Percentiles rank a stretch among this genome's conserved stretches.
These are phyloP conservation scores for Hanseniaspora gamundiae DNA, from an alignment of 1,139 yeast genomes.

Conservation along the genomic window DNA sequence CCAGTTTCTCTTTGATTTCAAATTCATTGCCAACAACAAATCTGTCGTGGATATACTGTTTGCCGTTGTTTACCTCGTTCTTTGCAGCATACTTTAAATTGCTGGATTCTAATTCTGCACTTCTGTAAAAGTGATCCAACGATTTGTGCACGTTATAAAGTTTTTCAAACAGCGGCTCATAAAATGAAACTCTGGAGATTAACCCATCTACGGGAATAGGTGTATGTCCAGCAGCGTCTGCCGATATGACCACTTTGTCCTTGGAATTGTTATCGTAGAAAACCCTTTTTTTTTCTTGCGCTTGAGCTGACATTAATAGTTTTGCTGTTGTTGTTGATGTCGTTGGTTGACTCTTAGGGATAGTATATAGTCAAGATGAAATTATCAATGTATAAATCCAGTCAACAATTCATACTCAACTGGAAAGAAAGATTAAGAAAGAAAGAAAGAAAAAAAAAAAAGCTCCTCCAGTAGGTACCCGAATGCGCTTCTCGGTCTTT, in stretches of 20 bases:
- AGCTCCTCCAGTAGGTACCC: no score
- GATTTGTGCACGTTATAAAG: not conserved
- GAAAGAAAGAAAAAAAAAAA: not conserved
- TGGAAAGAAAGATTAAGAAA: no score
- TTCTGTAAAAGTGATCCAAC: not conserved
- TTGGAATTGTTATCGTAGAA: not conserved
- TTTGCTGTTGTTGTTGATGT: no score
- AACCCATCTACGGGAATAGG: not conserved
- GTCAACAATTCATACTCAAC: no score
- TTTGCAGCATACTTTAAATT: not conserved
- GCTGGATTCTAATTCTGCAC: not conserved
- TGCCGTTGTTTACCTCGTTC: not conserved
- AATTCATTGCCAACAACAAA: conserved; percentile 5
- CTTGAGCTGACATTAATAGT: not conserved
- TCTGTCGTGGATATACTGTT: not conserved
- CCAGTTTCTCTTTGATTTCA: conserved; percentile 4
- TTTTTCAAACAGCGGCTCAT: not conserved
- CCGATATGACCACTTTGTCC: not conserved
- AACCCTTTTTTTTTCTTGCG: not conserved
- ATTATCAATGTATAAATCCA: no score
- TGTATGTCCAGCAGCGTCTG: not conserved
- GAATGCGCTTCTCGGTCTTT: not conserved
- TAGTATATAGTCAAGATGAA: no score
- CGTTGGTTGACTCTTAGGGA: no score
- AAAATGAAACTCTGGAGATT: not conserved